Conservation (phyloP, 2,329 filamentous ascomycete genomes). For the Hypoxylon sp. region DNA sequence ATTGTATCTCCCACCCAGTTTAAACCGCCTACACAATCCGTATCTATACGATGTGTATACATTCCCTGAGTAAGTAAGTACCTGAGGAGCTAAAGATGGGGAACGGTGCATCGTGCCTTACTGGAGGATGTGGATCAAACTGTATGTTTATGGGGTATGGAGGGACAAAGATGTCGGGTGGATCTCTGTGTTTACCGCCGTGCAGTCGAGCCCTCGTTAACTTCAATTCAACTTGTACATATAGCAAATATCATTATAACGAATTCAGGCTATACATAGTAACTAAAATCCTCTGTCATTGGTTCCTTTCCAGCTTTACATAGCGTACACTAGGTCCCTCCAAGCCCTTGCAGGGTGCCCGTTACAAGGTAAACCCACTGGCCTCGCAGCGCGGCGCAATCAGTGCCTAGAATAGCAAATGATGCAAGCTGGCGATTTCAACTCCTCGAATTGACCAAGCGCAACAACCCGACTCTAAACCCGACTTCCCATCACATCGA, state of each 20-base stretch:
- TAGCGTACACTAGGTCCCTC: too few relatives aligned
- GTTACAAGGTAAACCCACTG: not conserved
- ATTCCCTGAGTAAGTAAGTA: too few relatives aligned
- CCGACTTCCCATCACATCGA: conserved; percentile 19
- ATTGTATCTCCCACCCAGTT: too few relatives aligned
- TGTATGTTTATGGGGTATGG: not conserved
- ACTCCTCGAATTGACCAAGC: conserved; percentile 31
- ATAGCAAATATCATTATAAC: conserved; percentile 8
- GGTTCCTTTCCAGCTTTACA: not conserved
- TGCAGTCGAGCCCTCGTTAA: not conserved
- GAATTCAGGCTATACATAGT: not conserved
- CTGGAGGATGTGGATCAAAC: not conserved
- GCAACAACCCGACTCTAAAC: conserved; percentile 18
- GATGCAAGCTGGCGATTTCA: conserved; percentile 43
- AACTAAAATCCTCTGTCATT: not conserved
- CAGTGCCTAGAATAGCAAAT: conserved; percentile 30
- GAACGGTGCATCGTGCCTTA: not conserved
- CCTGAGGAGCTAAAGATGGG: too few relatives aligned
- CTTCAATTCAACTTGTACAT: not conserved
- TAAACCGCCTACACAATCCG: too few relatives aligned
- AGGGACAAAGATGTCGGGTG: not conserved
- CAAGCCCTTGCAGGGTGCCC: not conserved
- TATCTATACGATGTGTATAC: too few relatives aligned
- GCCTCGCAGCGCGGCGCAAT: conserved; percentile 27
- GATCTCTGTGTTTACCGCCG: not conserved